Base-by-base conservation (phyloP, 495 filamentous ascomycete genomes). In the Cladorrhinum samala region DNA sequence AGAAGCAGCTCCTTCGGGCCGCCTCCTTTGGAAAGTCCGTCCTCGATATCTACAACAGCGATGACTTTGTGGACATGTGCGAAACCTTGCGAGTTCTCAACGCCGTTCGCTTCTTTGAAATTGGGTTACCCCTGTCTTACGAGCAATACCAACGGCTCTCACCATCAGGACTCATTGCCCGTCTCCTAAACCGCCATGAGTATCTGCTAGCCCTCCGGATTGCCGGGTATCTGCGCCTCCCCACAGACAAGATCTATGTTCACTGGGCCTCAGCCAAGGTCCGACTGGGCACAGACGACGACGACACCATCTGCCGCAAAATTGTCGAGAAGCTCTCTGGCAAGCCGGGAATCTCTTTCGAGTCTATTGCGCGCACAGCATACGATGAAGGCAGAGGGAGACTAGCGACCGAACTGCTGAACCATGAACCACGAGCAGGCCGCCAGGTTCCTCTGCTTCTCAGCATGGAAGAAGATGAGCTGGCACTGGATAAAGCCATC, bases 1-100 rank as follows among this genome's bases (percentile, higher is more conserved):
- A 98, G 64, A 98, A 97, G 60, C 86, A 93, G 55, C 74, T 98
- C 3, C 77, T 98, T 14, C 95, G 94, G 66, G 93, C 94, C 3
- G 93, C 93, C 0, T 95, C 90, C 0, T 96, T 96, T 67, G 93
- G 93, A 11, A 98, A 98, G 67, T 97, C 93, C 0, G 92, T 96
- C 0, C 78, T 96, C 2, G 93, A 96, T 58, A 82, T 97, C 24
- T 98, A 97, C 70, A 94, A 88, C 68, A 94, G 88, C 62, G 93
- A 98, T 57, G 92, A 97, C 52, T 98, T 97, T 67, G 94, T 98
- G 23, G 91, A 96, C 52, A 96, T 96, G 89, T 95, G 89, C 57
- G 93, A 98, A 68, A 91, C 86, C 9, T 71, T 97, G 16, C 85
- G 93, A 44, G 90, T 98, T 2, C 77, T 98, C 25, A 96, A 95